Conservation (phyloP, 108 stramenopile genomes). For the Skeletonema menzelii region DNA sequence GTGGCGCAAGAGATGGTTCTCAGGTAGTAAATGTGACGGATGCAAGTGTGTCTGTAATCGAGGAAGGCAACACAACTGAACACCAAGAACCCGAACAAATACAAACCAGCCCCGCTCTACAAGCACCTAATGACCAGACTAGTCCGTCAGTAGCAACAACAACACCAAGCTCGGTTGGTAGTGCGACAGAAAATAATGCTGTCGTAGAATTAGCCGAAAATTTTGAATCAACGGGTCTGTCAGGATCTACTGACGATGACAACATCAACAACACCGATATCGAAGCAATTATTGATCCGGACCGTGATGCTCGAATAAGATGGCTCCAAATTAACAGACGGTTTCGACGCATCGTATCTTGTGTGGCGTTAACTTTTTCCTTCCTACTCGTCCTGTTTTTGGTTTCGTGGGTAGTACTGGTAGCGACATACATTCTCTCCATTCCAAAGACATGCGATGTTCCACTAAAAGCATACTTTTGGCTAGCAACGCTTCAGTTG, state of each 20-base stretch:
- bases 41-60: neutral
- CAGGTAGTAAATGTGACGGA: constrained; percentile 11
- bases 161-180: neutral
- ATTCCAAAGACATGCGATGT: constrained; percentile 71
- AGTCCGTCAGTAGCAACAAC: no score
- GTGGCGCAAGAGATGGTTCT: neutral
- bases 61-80: neutral
- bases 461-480: constrained; percentile 70
- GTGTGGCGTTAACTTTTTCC: constrained; percentile 64
- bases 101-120: neutral
- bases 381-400: constrained; percentile 57
- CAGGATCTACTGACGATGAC: neutral
- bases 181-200: neutral
- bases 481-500: constrained; percentile 68
- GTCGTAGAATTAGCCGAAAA: neutral
- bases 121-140: neutral
- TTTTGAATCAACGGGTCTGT: constrained; percentile 1
- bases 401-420: constrained; percentile 71
- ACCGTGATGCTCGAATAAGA: constrained; percentile 49
- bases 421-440: constrained; percentile 63
- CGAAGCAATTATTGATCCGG: constrained; percentile 31
- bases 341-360: constrained; percentile 57
- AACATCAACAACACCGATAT: neutral
- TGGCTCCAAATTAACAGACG: constrained; percentile 70
- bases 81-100: neutral